Base-by-base conservation (phyloP, 78 protist species). In the Dictyostelium capitatum region DNA sequence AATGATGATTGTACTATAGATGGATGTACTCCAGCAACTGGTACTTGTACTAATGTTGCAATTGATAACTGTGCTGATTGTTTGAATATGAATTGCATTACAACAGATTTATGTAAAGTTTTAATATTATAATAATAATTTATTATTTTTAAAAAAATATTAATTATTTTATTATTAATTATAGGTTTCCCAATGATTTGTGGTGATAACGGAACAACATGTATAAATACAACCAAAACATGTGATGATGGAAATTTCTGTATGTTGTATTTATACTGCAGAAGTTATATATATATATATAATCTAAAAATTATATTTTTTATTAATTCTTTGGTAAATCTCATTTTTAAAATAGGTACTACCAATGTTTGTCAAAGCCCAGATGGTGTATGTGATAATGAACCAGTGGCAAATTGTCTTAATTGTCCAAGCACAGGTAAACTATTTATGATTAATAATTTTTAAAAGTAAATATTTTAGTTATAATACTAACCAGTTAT, bases 1-100 rank as follows among this genome's bases (percentile, higher is more conserved):
- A n/a, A n/a, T n/a, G 65, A 56, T 56, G 65, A 56, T 56, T 56
- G 65, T n/a, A 56, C 65, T 56, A 20, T 56, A 20, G 65, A 59
- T 59, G n/a, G n/a, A n/a, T n/a, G n/a, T n/a, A n/a, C n/a, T n/a
- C n/a, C n/a, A n/a, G n/a, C n/a, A n/a, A n/a, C n/a, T 28, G 72
- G 72, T 12, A 25, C 72, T 4, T 64, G 72, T 64, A 25, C 46
- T 8, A 9, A 64, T 12, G 11, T 8, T 12, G 1, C 11, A 11
- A 64, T 64, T 25, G 72, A 64, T 12, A 64, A 64, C 11, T 64
- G 72, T 64, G 72, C 25, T 28, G 25, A 41, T 28, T 64, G 72
- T 64, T 25, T 12, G n/a, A 64, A 12, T 28, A 25, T 28, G 6
- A 28, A 64, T 28, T 64, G 72, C 11, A 28, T 64, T 11, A 64